Conservation (phyloP, 768 basidiomycete species). For the Cystoderma amianthinum region DNA sequence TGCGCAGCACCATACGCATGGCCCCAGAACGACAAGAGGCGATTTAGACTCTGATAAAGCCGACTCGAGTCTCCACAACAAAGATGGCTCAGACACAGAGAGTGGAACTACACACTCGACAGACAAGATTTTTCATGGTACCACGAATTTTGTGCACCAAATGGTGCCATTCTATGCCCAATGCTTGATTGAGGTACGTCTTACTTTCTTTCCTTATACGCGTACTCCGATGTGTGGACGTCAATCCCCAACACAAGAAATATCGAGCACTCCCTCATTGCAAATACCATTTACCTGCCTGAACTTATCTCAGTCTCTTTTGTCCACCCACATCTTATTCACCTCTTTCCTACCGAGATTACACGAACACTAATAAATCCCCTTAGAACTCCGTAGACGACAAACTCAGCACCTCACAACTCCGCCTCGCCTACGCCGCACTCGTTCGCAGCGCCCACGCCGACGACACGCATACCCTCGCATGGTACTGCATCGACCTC, state of each 20-base stretch:
- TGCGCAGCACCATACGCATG: conserved; percentile 35
- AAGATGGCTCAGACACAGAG: conserved; percentile 1
- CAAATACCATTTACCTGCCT: conserved; percentile 1
- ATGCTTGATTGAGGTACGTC: conserved; percentile 62
- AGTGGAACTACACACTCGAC: neutral
- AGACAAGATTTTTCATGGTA: neutral
- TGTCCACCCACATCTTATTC: neutral
- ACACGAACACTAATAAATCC: too few relatives aligned
- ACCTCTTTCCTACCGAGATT: neutral
- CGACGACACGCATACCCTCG: conserved; percentile 35
- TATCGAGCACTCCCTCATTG: neutral
- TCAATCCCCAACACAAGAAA: too few relatives aligned
- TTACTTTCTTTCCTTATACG: neutral
- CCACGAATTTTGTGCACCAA: conserved; percentile 35
- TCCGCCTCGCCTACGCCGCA: conserved; percentile 69
- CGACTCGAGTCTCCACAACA: neutral
- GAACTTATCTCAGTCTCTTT: conserved; percentile 2
- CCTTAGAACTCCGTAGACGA: conserved; percentile 58
- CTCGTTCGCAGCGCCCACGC: conserved; percentile 51
- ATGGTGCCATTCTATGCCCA: conserved; percentile 71
- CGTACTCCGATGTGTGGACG: too few relatives aligned
- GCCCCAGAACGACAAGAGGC: neutral
- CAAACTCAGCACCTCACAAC: conserved; percentile 54
- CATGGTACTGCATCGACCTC: conserved; percentile 61
- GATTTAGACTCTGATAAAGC: neutral